Evolutionary conservation across 108 stramenopile genomes (phyloP), one percentile per base, ranked within the genome.

Genomic region (Discostella pseudostelligera): DNA sequence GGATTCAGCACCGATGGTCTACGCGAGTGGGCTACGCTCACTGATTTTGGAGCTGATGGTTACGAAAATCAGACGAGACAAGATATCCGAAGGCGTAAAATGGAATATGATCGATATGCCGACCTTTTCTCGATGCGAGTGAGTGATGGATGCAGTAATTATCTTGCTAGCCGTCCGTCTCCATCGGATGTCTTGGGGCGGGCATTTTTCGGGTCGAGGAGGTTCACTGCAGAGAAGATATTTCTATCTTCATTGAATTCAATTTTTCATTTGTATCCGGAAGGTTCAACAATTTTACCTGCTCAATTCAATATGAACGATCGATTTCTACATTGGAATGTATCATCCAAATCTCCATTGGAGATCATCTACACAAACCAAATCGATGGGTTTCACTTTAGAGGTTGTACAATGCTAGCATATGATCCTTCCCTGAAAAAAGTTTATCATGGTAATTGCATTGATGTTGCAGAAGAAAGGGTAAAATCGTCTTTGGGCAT

Each of bases 391-490:
- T 56, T 36, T 13, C 29, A 50, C 25, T 36, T 77, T 5, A 48
- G 43, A 32, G 76, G 76, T 4, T 64, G 62, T 16, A 80, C 74
- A 12, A 80, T 80, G 74, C 17, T 75, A 39, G 79, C 68, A 20
- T 80, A 64, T 70, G 79, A 80, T 70, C 79, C 79, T 28, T 36
- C 55, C 4, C 39, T 74, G 25, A 55, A 60, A 53, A 74, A 64
- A 22, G 73, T 54, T 20, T 80, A 74, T 48, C 79, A 80, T 46
- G 79, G 79, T 5, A 80, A 80, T 28, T 75, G 74, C 44, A 59
- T 80, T 17, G 35, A 75, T 43, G 32, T 79, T 1, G 1, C 43
- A 44, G 25, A 51, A 55, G 64, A 62, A 29, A 40, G 24, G 17
- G n/a, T 65, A 47, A 7, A 50, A 17, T 49, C 39, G 16, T 53